phyloP scores from a whole-genome alignment of 2,329 filamentous ascomycete species.

The Epichloe sibirici region DNA sequence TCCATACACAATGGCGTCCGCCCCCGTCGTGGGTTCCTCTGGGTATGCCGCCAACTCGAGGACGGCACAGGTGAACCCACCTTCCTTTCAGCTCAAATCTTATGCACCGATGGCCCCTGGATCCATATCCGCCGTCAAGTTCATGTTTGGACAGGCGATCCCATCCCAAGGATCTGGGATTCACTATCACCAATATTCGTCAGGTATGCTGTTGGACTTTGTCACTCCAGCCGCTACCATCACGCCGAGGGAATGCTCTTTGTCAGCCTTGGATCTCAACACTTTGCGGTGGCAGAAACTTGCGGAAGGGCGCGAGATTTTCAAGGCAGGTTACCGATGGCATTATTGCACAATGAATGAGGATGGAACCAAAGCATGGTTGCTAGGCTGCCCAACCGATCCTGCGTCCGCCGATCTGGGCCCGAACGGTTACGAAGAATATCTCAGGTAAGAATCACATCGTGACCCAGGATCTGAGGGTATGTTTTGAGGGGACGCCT shows the following conservation, averaged over 20 bases:
- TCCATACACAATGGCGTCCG: conserved; percentile 36
- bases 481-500: not conserved
- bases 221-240: conserved; percentile 86
- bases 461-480: not conserved
- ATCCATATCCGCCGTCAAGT: conserved; percentile 79
- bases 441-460: conserved; percentile 44
- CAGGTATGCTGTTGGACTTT: conserved; percentile 84
- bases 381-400: conserved; percentile 84
- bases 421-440: conserved; percentile 69
- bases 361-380: conserved; percentile 90
- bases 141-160: conserved; percentile 67
- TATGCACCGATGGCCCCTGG: conserved; percentile 82
- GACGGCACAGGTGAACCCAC: conserved; percentile 53
- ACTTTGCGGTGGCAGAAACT: conserved; percentile 88
- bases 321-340: conserved; percentile 86
- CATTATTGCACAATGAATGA: conserved; percentile 96
- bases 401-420: conserved; percentile 50
- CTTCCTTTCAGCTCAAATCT: conserved; percentile 51
- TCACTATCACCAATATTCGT: conserved; percentile 92
- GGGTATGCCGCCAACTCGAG: conserved; percentile 58
- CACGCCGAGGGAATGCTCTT: conserved; percentile 72
- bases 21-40: conserved; percentile 43
- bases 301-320: conserved; percentile 88
- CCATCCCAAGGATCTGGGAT: conserved; percentile 83
- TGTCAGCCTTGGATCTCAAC: conserved; percentile 79